Conservation (phyloP, 1,284 basidiomycete species). For the Rhodotorula sp. region DNA sequence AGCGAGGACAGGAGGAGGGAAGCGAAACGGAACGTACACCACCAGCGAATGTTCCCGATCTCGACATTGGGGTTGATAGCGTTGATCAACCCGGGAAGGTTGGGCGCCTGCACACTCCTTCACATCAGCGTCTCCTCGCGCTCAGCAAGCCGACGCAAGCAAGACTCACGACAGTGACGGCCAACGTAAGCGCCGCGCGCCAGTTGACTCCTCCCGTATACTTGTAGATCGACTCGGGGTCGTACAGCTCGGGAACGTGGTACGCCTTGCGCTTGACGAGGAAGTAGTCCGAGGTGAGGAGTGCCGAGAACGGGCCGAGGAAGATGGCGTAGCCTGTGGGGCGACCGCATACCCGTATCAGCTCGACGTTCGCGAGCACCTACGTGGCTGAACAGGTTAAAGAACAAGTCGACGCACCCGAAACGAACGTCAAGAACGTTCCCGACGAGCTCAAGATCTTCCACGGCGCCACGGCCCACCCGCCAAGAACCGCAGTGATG, state of each 20-base stretch:
- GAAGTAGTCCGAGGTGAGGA: constrained; percentile 30
- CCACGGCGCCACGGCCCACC: constrained; percentile 23
- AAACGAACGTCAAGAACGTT: constrained; percentile 24
- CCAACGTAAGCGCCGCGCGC: constrained; percentile 11
- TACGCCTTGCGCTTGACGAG: constrained; percentile 31
- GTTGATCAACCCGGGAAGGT: constrained; percentile 20
- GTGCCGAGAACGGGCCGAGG: constrained; percentile 24
- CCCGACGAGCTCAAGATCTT: constrained; percentile 24
- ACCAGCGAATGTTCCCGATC: constrained; percentile 24
- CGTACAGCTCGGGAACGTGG: constrained; percentile 33
- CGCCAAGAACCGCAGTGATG: constrained; percentile 26
- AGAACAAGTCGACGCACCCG: neutral
- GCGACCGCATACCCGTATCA: too few relatives aligned
- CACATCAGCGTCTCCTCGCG: too few relatives aligned
- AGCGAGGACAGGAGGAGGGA: neutral
- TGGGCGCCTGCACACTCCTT: neutral
- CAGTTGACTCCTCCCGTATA: constrained; percentile 31
- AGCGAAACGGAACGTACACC: constrained; percentile 17
- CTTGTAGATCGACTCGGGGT: constrained; percentile 31
- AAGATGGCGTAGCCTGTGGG: constrained; percentile 15
- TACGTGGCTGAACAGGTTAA: neutral
- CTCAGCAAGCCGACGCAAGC: too few relatives aligned
- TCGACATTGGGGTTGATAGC: constrained; percentile 25
- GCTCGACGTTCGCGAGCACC: too few relatives aligned
- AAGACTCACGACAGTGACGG: neutral